Conservation (phyloP, 495 filamentous ascomycete genomes). For the Pseudomonodictys pantanalensis region DNA sequence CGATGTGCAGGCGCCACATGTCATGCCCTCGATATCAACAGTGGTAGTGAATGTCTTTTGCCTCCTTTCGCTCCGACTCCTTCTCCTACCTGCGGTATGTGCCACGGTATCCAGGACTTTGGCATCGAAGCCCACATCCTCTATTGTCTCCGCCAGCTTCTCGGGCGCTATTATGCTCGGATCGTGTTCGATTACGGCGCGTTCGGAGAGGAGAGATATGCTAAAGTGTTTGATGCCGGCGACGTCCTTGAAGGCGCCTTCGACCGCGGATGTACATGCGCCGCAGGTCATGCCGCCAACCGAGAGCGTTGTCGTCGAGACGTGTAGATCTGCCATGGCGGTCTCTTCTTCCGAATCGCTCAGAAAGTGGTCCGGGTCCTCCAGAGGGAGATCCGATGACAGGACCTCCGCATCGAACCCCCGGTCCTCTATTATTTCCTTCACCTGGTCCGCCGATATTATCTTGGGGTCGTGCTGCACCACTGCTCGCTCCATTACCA, state of each 20-base stretch:
- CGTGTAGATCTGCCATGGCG: slow-evolving; percentile 9
- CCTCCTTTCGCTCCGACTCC: slow-evolving; percentile 19
- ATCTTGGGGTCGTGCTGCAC: slow-evolving; percentile 79
- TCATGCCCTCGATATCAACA: slow-evolving; percentile 89
- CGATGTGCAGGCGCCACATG: slow-evolving; percentile 91
- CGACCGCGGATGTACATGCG: slow-evolving; percentile 87
- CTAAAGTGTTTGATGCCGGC: slow-evolving; percentile 43
- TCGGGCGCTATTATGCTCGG: slow-evolving; percentile 53
- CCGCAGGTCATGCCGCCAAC: slow-evolving; percentile 99
- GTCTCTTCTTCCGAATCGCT: slow-evolving; percentile 37
- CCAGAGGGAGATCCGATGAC: slow-evolving; percentile 64
- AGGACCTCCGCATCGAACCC: slow-evolving; percentile 95
- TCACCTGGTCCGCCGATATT: slow-evolving; percentile 68
- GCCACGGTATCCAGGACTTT: slow-evolving; percentile 42
- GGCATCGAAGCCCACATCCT: slow-evolving; percentile 48
- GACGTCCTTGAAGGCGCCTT: slow-evolving; percentile 67
- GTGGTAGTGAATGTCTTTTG: slow-evolving; percentile 63
- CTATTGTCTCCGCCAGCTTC: slow-evolving; percentile 66
- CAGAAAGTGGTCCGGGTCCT: slow-evolving; percentile 30
- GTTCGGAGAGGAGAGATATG: slow-evolving; percentile 56
- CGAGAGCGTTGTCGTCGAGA: slow-evolving; percentile 75
- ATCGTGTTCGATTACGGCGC: slow-evolving; percentile 53
- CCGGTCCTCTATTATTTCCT: slow-evolving; percentile 85
- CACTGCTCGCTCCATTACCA: slow-evolving; percentile 90
- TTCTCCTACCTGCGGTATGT: slow-evolving; percentile 11